Conservation (phyloP, 2,329 filamentous ascomycete genomes). For the Aaosphaeria arxii region DNA sequence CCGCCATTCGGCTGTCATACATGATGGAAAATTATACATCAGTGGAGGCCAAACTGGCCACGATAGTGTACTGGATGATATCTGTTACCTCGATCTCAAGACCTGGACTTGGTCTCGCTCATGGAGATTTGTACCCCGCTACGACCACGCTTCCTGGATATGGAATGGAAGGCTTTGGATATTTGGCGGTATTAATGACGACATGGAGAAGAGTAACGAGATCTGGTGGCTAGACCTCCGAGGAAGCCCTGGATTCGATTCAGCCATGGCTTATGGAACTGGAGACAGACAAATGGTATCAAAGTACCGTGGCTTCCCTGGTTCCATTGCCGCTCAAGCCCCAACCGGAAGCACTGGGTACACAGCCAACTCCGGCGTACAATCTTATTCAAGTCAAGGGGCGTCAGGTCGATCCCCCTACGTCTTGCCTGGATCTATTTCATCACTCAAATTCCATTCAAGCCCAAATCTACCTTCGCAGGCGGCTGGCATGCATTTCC, state of each 20-base stretch:
- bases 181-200: conserved; percentile 88
- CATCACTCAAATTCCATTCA: conserved; percentile 83
- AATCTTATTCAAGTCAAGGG: conserved; percentile 49
- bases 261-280: conserved; percentile 58
- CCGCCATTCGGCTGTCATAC: conserved; percentile 86
- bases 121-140: conserved; percentile 92
- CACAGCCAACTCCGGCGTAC: conserved; percentile 68
- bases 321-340: conserved; percentile 27
- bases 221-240: conserved; percentile 97
- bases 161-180: conserved; percentile 94
- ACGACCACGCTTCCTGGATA: conserved; percentile 93
- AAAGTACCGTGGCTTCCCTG: conserved; percentile 25
- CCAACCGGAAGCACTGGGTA: conserved; percentile 53
- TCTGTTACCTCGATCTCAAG: conserved; percentile 94
- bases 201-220: conserved; percentile 96
- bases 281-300: conserved; percentile 40
- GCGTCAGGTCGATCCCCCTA: conserved; percentile 47
- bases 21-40: conserved; percentile 95
- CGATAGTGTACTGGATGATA: conserved; percentile 91
- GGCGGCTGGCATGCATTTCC: conserved; percentile 89
- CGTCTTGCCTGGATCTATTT: conserved; percentile 79
- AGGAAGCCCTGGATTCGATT: conserved; percentile 80
- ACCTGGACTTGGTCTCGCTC: conserved; percentile 96
- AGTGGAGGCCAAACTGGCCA: conserved; percentile 93
- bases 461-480: conserved; percentile 84